phyloP scores from a whole-genome alignment of 805 yeast genomes.

The Groenewaldozyma tartarivorans region DNA sequence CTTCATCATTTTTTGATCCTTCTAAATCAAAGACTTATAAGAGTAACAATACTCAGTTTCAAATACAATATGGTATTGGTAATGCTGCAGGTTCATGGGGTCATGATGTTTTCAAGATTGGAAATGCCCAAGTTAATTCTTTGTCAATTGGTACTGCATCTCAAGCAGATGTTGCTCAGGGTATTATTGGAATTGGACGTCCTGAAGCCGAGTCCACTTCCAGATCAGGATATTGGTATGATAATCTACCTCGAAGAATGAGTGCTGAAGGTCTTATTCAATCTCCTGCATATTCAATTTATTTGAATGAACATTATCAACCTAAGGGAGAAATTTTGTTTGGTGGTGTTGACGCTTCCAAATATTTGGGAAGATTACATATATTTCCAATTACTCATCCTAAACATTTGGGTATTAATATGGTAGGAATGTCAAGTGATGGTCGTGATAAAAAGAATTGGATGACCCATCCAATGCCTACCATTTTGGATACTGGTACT shows the following conservation, averaged over 20 bases:
- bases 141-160: constrained; percentile 74
- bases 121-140: constrained; percentile 39
- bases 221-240: constrained; percentile 31
- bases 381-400: constrained; percentile 30
- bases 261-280: constrained; percentile 49
- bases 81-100: constrained; percentile 53
- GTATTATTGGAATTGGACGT: constrained; percentile 37
- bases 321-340: constrained; percentile 43
- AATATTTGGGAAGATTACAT: constrained; percentile 35
- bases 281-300: constrained; percentile 55
- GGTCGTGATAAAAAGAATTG: constrained; percentile 20
- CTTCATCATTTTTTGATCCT: constrained; percentile 22
- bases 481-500: constrained; percentile 48
- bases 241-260: constrained; percentile 58
- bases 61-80: constrained; percentile 39
- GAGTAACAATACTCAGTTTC: constrained; percentile 17
- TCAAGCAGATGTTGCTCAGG: constrained; percentile 52
- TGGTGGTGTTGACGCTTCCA: constrained; percentile 47
- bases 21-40: constrained; percentile 21
- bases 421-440: constrained; percentile 20
- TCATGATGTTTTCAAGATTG: constrained; percentile 49
- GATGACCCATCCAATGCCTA: constrained; percentile 23
- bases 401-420: constrained; percentile 25
- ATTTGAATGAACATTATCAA: constrained; percentile 36
- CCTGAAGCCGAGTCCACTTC: constrained; percentile 44